These are phyloP conservation scores for Apiospora marii DNA, from an alignment of 2,329 filamentous ascomycete species.

Conservation along the genomic window DNA sequence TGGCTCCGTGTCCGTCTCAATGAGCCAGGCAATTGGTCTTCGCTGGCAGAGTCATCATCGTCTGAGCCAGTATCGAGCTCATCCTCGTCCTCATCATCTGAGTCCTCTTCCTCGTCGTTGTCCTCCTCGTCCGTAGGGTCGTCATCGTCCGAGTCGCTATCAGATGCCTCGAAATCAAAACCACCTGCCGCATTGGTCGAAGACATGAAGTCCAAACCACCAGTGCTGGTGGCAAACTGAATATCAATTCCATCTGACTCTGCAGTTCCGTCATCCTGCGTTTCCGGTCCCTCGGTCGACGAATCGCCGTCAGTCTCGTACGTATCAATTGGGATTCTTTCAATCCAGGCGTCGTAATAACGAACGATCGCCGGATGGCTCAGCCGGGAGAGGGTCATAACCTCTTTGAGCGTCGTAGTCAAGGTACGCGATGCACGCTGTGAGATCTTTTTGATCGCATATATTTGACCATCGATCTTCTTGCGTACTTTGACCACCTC, in stretches of 20 bases:
- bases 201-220: constrained; percentile 92
- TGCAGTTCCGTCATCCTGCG: constrained; percentile 49
- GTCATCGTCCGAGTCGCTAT: constrained; percentile 46
- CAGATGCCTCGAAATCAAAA: constrained; percentile 72
- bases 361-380: constrained; percentile 88
- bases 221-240: constrained; percentile 75
- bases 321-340: constrained; percentile 65
- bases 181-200: constrained; percentile 81
- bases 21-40: constrained; percentile 26
- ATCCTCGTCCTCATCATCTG: constrained; percentile 55
- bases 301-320: constrained; percentile 65
- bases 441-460: constrained; percentile 96
- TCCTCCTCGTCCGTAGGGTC: constrained; percentile 48
- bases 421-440: constrained; percentile 81
- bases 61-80: constrained; percentile 56
- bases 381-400: constrained; percentile 87
- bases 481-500: constrained; percentile 96
- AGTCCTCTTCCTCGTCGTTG: constrained; percentile 47
- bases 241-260: constrained; percentile 53
- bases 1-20: constrained; percentile 42
- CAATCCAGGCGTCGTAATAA: constrained; percentile 96
- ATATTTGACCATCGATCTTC: constrained; percentile 91
- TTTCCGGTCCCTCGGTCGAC: constrained; percentile 53
- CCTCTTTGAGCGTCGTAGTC: constrained; percentile 84
- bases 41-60: constrained; percentile 42